Evolutionary conservation across 2,329 filamentous ascomycete species (phyloP), one percentile per base, ranked within the genome.

Genomic region (Exophiala alcalophila): DNA sequence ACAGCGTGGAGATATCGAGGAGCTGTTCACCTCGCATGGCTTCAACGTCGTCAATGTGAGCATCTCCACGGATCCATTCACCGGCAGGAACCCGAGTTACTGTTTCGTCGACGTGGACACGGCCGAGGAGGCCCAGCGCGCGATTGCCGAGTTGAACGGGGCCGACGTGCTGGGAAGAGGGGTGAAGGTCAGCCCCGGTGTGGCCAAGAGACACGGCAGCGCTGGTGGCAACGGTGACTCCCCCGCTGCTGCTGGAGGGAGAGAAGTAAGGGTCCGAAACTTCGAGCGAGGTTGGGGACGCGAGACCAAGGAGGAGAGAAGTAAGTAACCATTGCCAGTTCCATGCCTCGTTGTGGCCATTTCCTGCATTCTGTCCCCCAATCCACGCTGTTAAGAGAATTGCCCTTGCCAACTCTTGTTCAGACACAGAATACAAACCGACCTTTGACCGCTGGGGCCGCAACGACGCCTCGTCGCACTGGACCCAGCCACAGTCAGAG

Each of bases 61-160:
- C 59, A 82, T 87, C 55, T 81, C 80, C 1, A 72, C 83, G 39
- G 82, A 87, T 56, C 76, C 80, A 1, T 78, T 83, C 61, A 83
- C 76, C 20, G 77, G 74, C 27, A 72, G 82, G 30, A 87, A 86
- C 59, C 82, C 82, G 0, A 83, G 80, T 25, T 86, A 86, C 65
- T 87, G 83, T 66, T 87, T 88, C 55, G 77, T 86, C 31, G 83
- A 87, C 56, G 77, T 87, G 44, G 62, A 63, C 31, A 72, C 69
- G 32, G 70, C 71, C 31, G 76, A 77, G 19, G 68, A 77, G 20
- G 82, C 82, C 3, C 69, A 76, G 4, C 61, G 61, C 2, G 80
- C 78, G 2, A 77, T 86, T 59, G 57, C 62, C n/a, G 66, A 72
- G 9, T 65, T 86, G 29, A 68, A 76, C 41, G 74, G 74, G 12